phyloP scores from a whole-genome alignment of 352 stramenopile genomes.

The Blastocystis hominis region DNA sequence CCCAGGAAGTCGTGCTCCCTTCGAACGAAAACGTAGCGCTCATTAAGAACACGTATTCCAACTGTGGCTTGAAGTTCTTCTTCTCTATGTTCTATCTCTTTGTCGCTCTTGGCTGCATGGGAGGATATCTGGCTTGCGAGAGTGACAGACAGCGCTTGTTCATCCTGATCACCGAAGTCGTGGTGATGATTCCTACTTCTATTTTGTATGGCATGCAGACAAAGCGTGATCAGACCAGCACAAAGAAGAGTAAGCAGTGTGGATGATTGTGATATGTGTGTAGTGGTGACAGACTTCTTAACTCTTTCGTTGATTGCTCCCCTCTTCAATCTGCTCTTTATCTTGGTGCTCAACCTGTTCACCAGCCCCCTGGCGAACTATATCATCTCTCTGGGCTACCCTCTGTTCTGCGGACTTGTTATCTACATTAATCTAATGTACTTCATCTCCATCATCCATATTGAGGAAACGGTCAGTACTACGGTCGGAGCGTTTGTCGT shows the following conservation, averaged over 20 bases:
- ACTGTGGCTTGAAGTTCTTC: background rate
- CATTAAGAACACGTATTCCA: background rate
- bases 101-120: slow-evolving; percentile 13
- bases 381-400: slow-evolving; percentile 37
- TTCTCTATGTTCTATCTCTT: slow-evolving; percentile 15
- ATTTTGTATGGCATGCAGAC: slow-evolving; percentile 16
- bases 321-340: background rate
- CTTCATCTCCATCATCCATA: slow-evolving; percentile 41
- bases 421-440: slow-evolving; percentile 50
- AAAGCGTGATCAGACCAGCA: background rate
- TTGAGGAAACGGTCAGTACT: slow-evolving; percentile 18
- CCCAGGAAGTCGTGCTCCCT: background rate
- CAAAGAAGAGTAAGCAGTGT: background rate
- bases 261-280: background rate
- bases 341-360: slow-evolving; percentile 19
- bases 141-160: background rate
- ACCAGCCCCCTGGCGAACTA: background rate
- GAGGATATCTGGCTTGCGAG: slow-evolving; percentile 28
- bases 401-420: slow-evolving; percentile 40
- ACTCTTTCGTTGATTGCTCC: slow-evolving; percentile 22
- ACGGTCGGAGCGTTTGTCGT: background rate
- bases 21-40: background rate
- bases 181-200: background rate
- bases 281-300: background rate
- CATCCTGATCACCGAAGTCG: background rate